phyloP scores from a whole-genome alignment of 441 rosid genomes.

The Populus hybrid region DNA sequence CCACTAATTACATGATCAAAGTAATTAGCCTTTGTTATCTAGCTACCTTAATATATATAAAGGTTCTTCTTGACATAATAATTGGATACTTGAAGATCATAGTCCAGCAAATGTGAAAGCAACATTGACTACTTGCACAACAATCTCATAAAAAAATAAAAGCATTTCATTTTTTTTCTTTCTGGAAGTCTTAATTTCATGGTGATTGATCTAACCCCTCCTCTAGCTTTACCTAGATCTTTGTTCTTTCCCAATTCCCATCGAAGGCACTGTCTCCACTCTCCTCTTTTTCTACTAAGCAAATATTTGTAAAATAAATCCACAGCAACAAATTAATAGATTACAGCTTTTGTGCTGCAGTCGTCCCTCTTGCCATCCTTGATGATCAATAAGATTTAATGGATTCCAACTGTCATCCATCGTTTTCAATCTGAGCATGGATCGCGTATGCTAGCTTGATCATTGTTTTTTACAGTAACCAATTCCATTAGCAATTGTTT shows the following conservation, averaged over 20 bases:
- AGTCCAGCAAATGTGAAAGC: too few species aligned
- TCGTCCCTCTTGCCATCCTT: constrained; percentile 3
- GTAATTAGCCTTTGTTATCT: neutral
- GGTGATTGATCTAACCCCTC: constrained; percentile 28
- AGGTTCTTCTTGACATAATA: neutral
- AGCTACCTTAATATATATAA: neutral
- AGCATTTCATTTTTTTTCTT: neutral
- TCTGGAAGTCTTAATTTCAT: constrained; percentile 16
- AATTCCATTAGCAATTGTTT: too few species aligned
- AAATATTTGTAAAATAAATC: neutral
- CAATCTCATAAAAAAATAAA: neutral
- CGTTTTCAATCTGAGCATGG: neutral
- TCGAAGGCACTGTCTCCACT: constrained; percentile 19
- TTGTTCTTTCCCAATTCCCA: constrained; percentile 30
- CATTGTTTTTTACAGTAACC: neutral
- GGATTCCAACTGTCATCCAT: constrained; percentile 4
- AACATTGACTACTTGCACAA: neutral
- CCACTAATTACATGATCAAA: neutral
- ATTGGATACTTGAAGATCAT: neutral
- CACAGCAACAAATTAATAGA: neutral
- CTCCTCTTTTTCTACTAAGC: constrained; percentile 12
- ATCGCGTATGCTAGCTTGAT: neutral
- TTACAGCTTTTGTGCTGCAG: neutral
- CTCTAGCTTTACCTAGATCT: constrained; percentile 19
- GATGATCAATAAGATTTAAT: constrained; percentile 4